Conservation (phyloP, 805 yeast genomes). For the Scheffersomyces lignosus region DNA sequence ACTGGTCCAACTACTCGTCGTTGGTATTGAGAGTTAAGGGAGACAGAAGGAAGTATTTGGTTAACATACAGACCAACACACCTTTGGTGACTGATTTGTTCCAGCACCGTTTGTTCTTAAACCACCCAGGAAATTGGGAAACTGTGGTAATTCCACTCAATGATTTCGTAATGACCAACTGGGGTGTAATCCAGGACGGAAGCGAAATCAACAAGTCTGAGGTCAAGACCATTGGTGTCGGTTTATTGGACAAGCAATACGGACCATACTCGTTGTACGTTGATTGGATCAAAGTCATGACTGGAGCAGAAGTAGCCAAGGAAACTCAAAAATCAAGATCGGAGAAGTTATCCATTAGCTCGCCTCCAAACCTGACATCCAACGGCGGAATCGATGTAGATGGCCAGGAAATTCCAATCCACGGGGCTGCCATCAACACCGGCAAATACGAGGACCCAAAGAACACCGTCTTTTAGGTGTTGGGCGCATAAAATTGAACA, state of each 20-base stretch:
- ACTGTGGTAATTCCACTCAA: constrained; percentile 74
- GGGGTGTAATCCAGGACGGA: constrained; percentile 63
- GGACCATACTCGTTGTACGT: constrained; percentile 73
- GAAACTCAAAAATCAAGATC: constrained; percentile 38
- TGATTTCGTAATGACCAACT: constrained; percentile 80
- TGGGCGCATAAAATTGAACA: too few relatives aligned
- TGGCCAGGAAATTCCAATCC: constrained; percentile 9
- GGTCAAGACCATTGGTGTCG: constrained; percentile 74
- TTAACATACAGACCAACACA: constrained; percentile 79
- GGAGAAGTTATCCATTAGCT: constrained; percentile 16
- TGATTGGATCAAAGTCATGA: constrained; percentile 71
- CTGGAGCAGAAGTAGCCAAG: constrained; percentile 51
- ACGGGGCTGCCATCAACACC: constrained; percentile 29
- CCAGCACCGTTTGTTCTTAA: constrained; percentile 76
- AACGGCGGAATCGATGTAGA: constrained; percentile 11
- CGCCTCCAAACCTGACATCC: constrained; percentile 6
- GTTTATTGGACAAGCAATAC: constrained; percentile 72
- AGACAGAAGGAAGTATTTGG: constrained; percentile 70
- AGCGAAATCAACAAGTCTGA: constrained; percentile 58
- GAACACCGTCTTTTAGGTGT: constrained; percentile 29
- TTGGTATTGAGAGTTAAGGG: constrained; percentile 72
- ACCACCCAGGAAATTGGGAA: constrained; percentile 78
- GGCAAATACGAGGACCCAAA: constrained; percentile 32
- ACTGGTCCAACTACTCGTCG: constrained; percentile 63
- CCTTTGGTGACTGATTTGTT: constrained; percentile 75